Conservation (phyloP, 768 basidiomycete genomes). For the Zangia roseola region DNA sequence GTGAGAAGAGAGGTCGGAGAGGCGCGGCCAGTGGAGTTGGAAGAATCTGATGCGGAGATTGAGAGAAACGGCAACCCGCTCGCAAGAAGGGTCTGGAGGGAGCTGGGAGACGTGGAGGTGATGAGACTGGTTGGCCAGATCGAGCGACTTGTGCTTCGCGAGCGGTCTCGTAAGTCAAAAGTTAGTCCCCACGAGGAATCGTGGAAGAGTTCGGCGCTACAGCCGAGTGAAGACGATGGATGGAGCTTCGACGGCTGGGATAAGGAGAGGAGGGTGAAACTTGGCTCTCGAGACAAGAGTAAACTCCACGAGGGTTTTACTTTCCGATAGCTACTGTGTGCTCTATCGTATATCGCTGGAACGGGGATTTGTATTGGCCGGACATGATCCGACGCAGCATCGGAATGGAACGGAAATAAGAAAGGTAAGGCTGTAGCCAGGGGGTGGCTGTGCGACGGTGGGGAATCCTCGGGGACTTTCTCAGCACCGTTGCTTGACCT, state of each 20-base stretch:
- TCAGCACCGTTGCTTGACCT: constrained; percentile 5
- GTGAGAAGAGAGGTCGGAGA: constrained; percentile 64
- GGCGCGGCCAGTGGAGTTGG: constrained; percentile 44
- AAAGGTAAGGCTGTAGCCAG: too few species aligned
- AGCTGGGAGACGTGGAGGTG: constrained; percentile 47
- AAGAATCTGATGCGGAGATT: not conserved
- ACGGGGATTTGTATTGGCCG: too few species aligned
- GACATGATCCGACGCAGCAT: too few species aligned
- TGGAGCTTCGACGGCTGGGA: constrained; percentile 55
- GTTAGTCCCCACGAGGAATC: constrained; percentile 17
- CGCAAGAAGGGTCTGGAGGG: constrained; percentile 41
- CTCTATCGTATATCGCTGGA: too few species aligned
- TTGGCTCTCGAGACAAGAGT: too few species aligned
- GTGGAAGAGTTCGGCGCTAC: constrained; percentile 46
- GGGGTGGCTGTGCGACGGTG: constrained; percentile 23
- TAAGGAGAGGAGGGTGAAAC: not conserved
- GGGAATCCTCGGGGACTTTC: constrained; percentile 14
- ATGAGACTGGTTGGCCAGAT: constrained; percentile 52
- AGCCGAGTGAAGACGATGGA: constrained; percentile 33
- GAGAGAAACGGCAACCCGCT: constrained; percentile 32
- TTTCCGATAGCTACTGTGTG: too few species aligned
- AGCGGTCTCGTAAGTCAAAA: constrained; percentile 14
- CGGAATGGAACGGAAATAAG: too few species aligned
- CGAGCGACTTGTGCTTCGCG: constrained; percentile 40
- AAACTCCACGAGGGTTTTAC: too few species aligned